These are phyloP conservation scores for Euphorbia neoarborescens DNA, from an alignment of 441 rosid species.

Conservation along the genomic window DNA sequence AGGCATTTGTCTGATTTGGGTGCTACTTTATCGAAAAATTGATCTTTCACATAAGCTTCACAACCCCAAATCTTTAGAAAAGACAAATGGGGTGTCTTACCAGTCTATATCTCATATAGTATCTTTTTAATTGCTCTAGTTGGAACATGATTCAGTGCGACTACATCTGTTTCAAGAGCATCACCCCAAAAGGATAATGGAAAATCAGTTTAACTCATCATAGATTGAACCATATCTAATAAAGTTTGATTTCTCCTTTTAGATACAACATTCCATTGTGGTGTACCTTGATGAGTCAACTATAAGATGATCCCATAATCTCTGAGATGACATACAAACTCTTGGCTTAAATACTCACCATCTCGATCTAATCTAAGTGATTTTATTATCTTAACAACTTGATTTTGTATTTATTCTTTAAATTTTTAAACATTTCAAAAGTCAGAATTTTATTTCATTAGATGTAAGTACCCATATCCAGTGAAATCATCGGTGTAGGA, in stretches of 20 bases:
- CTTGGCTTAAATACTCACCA: no score
- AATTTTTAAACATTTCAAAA: neutral
- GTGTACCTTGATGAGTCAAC: neutral
- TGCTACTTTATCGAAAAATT: no score
- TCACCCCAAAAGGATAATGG: neutral
- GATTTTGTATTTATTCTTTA: no score
- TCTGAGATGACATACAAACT: neutral
- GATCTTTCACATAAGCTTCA: no score
- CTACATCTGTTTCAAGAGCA: neutral
- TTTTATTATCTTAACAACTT: no score
- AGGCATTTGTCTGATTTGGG: no score
- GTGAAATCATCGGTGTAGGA: neutral
- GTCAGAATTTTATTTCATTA: neutral
- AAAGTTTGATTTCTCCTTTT: no score
- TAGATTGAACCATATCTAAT: no score
- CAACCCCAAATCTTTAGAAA: no score
- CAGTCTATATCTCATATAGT: neutral
- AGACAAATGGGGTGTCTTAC: no score
- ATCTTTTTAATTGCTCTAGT: neutral
- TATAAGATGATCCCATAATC: neutral
- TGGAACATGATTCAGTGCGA: neutral
- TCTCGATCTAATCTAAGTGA: neutral
- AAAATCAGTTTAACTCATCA: neutral
- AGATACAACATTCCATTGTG: neutral
- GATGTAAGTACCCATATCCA: neutral